Percentiles rank a stretch among this genome's conserved stretches.
phyloP scores from a whole-genome alignment of 345 rosid species.

The Corymbia maculata region DNA sequence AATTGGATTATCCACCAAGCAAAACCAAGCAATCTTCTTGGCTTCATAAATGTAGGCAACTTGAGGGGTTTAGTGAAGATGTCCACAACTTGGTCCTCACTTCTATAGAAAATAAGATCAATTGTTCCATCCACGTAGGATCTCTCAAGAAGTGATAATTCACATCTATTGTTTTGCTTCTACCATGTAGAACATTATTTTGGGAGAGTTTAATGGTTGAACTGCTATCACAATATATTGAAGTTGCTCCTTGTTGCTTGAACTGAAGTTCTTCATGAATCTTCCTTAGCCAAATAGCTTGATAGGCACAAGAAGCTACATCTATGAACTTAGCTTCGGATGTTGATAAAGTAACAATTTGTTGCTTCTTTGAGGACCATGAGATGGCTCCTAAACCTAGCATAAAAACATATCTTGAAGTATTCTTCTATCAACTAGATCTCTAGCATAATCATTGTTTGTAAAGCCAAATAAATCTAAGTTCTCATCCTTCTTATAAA shows the following conservation, averaged over 20 bases:
- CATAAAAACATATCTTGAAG: no score
- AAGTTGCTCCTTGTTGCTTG: not conserved
- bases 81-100: not conserved
- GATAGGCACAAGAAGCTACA: not conserved
- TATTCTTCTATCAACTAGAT: no score
- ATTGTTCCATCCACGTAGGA: not conserved
- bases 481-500: not conserved
- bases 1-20: not conserved
- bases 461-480: no score
- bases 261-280: not conserved
- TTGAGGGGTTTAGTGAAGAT: not conserved
- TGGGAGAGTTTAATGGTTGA: not conserved
- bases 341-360: not conserved
- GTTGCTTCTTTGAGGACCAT: conserved; percentile 1
- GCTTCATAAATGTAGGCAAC: not conserved
- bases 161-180: not conserved
- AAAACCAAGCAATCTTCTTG: not conserved
- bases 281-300: conserved; percentile 4
- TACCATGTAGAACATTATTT: not conserved
- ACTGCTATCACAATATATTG: not conserved
- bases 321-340: not conserved
- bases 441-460: no score
- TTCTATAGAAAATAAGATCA: no score
- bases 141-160: not conserved
- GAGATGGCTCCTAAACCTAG: not conserved